These are phyloP conservation scores for Hericium alpestre DNA, from an alignment of 768 basidiomycete species.

Conservation along the genomic window DNA sequence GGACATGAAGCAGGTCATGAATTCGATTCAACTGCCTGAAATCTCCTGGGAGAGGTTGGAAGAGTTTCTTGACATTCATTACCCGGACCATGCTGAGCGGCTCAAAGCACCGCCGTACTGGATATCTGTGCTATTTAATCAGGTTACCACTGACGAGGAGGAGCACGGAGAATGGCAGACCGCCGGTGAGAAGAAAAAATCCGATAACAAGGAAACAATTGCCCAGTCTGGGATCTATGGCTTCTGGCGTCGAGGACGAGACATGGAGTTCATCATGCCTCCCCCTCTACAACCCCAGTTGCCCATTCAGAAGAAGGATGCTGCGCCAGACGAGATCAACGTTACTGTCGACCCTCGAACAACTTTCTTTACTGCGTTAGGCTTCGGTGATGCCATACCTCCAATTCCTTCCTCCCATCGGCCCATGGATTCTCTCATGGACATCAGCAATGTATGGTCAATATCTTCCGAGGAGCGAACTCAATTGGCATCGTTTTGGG, in stretches of 20 bases:
- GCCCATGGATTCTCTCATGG: slow-evolving; percentile 25
- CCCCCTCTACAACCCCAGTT: not conserved
- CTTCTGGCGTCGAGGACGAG: slow-evolving; percentile 7
- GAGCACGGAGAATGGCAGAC: slow-evolving; percentile 6
- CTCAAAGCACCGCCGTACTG: slow-evolving; percentile 31
- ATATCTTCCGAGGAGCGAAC: slow-evolving; percentile 42
- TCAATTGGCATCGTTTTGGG: slow-evolving; percentile 37
- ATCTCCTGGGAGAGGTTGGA: slow-evolving; percentile 22
- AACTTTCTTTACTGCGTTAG: slow-evolving; percentile 29
- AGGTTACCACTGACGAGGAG: not conserved
- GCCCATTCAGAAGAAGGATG: not conserved
- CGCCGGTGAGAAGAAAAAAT: not conserved
- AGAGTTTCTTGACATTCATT: slow-evolving; percentile 30
- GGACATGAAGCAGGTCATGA: slow-evolving; percentile 38
- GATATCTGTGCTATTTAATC: slow-evolving; percentile 3
- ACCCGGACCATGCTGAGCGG: slow-evolving; percentile 38
- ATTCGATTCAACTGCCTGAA: slow-evolving; percentile 12
- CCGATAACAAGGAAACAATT: not conserved
- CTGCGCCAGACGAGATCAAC: not conserved
- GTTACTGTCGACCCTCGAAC: not conserved
- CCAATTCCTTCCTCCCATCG: slow-evolving; percentile 26
- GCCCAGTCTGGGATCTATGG: slow-evolving; percentile 7
- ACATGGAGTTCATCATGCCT: slow-evolving; percentile 9
- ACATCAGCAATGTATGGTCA: slow-evolving; percentile 35
- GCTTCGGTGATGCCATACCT: slow-evolving; percentile 25